Evolutionary conservation across 345 rosid species (phyloP).

Genomic region (Odontarrhena argentea): DNA sequence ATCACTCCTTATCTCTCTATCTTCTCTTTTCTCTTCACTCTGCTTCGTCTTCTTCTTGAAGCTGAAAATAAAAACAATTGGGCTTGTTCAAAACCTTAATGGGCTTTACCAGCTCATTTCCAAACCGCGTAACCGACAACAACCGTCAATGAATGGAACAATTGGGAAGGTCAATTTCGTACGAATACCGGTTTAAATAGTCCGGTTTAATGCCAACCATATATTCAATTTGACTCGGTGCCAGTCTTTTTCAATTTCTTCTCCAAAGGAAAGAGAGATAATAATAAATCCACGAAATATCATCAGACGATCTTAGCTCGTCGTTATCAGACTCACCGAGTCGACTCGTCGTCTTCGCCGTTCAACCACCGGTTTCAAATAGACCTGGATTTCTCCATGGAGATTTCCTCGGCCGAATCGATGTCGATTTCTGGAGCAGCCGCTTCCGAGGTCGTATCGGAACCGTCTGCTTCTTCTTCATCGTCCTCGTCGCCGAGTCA

Average conservation of each 20-base stretch:
- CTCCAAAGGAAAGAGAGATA: constrained; percentile 15
- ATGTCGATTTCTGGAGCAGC: constrained; percentile 36
- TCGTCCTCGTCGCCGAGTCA: constrained; percentile 42
- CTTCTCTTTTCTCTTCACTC: no score
- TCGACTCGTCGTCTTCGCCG: constrained; percentile 31
- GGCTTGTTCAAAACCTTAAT: no score
- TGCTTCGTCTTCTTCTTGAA: no score
- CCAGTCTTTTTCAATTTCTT: background rate
- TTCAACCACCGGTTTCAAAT: background rate
- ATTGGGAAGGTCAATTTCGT: constrained; percentile 19
- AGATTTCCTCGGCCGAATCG: constrained; percentile 46
- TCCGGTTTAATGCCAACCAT: constrained; percentile 21
- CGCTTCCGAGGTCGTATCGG: constrained; percentile 36
- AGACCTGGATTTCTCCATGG: constrained; percentile 41
- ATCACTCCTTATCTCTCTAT: constrained; percentile 34
- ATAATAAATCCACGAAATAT: constrained; percentile 7
- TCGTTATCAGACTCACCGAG: constrained; percentile 40
- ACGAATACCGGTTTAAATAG: constrained; percentile 12
- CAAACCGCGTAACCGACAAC: constrained; percentile 39
- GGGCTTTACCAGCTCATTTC: no score
- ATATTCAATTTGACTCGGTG: constrained; percentile 26
- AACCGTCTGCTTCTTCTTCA: constrained; percentile 33
- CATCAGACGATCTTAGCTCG: constrained; percentile 32
- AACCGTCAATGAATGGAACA: constrained; percentile 26
- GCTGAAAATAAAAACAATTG: no score